Conservation (phyloP, 2,329 filamentous ascomycete genomes). For the Trichoderma atroviride region DNA sequence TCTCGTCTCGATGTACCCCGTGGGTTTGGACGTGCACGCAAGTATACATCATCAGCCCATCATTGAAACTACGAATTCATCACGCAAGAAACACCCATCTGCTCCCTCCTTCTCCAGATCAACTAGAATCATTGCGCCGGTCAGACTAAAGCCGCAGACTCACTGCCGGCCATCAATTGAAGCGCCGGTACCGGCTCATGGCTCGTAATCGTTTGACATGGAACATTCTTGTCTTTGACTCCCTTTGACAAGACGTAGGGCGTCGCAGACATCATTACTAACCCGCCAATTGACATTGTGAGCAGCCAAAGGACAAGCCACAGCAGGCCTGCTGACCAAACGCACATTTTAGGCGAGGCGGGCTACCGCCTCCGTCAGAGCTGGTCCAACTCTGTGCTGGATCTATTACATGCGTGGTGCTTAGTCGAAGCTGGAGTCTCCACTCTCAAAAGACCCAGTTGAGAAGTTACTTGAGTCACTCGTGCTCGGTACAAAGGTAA, state of each 20-base stretch:
- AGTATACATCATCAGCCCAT: slow-evolving; percentile 5
- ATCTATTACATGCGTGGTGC: not conserved
- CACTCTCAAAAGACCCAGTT: not conserved
- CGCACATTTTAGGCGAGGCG: slow-evolving; percentile 2
- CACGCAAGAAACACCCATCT: slow-evolving; percentile 3
- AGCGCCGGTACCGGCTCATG: not conserved
- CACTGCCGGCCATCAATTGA: not conserved
- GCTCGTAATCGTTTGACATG: not conserved
- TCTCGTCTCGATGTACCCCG: not conserved
- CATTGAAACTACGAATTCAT: not conserved
- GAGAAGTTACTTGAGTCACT: not conserved
- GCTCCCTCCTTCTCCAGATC: not conserved
- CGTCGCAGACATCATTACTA: not conserved
- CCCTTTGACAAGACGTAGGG: slow-evolving; percentile 17
- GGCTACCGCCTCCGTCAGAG: slow-evolving; percentile 9
- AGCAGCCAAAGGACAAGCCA: not conserved
- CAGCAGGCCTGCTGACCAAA: slow-evolving; percentile 16
- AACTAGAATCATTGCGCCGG: not conserved
- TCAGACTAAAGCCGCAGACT: not conserved
- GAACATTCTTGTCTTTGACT: not conserved
- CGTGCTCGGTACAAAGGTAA: not conserved
- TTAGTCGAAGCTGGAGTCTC: not conserved
- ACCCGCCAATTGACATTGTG: not conserved
- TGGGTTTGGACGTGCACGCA: not conserved
- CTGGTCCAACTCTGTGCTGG: not conserved